These are phyloP conservation scores for Flaveria trinervia DNA, from an alignment of 129 eudicot species.

Conservation along the genomic window DNA sequence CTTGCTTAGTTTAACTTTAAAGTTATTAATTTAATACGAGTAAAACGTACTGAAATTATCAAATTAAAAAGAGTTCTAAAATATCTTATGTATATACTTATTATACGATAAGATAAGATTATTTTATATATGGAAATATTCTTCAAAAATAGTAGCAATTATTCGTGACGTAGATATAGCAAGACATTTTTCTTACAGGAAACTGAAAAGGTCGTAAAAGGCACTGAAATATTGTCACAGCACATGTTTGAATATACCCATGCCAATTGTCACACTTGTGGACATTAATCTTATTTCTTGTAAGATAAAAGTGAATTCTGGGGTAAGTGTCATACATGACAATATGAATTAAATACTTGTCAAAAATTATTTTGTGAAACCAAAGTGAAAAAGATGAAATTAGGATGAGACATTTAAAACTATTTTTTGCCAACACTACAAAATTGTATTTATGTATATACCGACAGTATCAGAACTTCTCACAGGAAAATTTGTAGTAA, in stretches of 20 bases:
- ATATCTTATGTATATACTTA: neutral
- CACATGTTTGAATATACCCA: too few relatives aligned
- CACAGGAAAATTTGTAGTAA: too few relatives aligned
- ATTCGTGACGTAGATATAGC: neutral
- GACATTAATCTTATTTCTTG: conserved; percentile 14
- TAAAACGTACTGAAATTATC: neutral
- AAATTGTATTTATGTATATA: too few relatives aligned
- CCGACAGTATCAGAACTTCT: too few relatives aligned
- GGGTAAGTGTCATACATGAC: neutral
- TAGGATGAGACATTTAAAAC: too few relatives aligned
- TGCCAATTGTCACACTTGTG: too few relatives aligned
- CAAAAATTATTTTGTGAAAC: too few relatives aligned
- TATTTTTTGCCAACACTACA: too few relatives aligned
- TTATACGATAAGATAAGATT: neutral
- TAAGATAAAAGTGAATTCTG: neutral
- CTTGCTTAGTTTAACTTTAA: neutral
- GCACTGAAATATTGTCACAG: neutral
- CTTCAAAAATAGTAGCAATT: conserved; percentile 10
- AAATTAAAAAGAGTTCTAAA: neutral
- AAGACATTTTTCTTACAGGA: neutral
- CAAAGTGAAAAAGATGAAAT: too few relatives aligned
- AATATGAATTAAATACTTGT: neutral
- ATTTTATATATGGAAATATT: neutral
- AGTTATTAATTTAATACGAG: neutral
- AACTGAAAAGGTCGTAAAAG: neutral